These are phyloP conservation scores for Chytriomyces sp. DNA, from an alignment of 192 early-diverging fungal genomes.

Conservation along the genomic window DNA sequence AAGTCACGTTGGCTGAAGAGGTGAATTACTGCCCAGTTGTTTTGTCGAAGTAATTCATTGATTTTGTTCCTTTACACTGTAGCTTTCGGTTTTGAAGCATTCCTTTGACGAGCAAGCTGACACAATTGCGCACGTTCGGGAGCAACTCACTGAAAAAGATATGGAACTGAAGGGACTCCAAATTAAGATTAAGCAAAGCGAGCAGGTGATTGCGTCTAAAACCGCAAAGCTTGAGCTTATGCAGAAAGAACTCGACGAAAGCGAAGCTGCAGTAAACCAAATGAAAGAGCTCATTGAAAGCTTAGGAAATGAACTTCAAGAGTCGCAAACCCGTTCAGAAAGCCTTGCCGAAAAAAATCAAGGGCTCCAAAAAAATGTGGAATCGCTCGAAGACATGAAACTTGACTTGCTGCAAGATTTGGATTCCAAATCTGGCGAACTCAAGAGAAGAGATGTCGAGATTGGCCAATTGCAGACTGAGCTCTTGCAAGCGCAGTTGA, in stretches of 20 bases:
- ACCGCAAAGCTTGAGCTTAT: neutral
- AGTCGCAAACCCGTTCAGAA: too few relatives aligned
- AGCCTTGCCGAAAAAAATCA: neutral
- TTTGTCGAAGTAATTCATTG: too few relatives aligned
- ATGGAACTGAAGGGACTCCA: neutral
- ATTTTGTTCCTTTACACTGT: too few relatives aligned
- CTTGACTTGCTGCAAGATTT: constrained; percentile 8
- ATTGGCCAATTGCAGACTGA: too few relatives aligned
- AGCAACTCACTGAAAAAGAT: neutral
- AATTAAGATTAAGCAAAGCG: constrained; percentile 5
- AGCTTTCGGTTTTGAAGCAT: too few relatives aligned
- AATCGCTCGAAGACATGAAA: constrained; percentile 24
- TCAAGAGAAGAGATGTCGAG: neutral
- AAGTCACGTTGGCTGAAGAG: too few relatives aligned
- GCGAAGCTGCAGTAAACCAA: neutral
- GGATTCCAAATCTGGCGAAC: neutral
- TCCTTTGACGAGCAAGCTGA: neutral
- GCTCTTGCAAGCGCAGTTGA: too few relatives aligned
- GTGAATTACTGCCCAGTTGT: too few relatives aligned
- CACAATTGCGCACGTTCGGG: neutral
- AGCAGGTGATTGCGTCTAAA: neutral
- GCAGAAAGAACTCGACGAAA: neutral
- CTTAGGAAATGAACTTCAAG: neutral
- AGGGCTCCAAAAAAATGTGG: constrained; percentile 3
- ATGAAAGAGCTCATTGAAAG: neutral